Conservation (phyloP, 495 filamentous ascomycete genomes). For the Corynascus novoguineensis region DNA sequence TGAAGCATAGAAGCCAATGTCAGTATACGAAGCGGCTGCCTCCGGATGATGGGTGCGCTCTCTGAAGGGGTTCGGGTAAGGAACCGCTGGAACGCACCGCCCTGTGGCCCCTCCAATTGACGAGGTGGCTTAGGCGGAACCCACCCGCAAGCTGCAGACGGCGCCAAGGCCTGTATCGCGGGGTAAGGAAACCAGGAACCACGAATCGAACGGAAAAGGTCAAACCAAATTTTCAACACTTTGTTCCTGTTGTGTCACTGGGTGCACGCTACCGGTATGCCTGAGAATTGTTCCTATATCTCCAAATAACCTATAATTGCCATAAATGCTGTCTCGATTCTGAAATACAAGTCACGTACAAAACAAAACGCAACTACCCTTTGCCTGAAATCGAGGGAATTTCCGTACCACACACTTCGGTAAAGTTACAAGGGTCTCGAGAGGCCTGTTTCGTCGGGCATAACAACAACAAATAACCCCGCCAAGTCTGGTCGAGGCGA, state of each 20-base stretch:
- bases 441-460: conserved; percentile 15
- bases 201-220: background rate
- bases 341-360: too few species aligned
- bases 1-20: conserved; percentile 14
- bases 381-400: background rate
- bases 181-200: background rate
- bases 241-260: background rate
- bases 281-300: background rate
- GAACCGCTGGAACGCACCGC: conserved; percentile 4
- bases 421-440: background rate
- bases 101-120: conserved; percentile 12
- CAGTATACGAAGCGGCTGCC: conserved; percentile 10
- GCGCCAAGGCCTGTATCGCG: background rate
- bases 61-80: conserved; percentile 2
- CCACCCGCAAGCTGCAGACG: conserved; percentile 7
- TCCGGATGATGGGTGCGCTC: background rate
- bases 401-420: background rate
- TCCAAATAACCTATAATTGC: too few species aligned
- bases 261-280: background rate
- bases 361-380: too few species aligned
- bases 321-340: too few species aligned
- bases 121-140: conserved; percentile 7
- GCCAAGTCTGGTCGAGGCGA: conserved; percentile 8
- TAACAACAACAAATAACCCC: conserved; percentile 4
- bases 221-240: background rate